Conservation (phyloP, 176 grass and related monocot genomes). For the Carex cristatella region DNA sequence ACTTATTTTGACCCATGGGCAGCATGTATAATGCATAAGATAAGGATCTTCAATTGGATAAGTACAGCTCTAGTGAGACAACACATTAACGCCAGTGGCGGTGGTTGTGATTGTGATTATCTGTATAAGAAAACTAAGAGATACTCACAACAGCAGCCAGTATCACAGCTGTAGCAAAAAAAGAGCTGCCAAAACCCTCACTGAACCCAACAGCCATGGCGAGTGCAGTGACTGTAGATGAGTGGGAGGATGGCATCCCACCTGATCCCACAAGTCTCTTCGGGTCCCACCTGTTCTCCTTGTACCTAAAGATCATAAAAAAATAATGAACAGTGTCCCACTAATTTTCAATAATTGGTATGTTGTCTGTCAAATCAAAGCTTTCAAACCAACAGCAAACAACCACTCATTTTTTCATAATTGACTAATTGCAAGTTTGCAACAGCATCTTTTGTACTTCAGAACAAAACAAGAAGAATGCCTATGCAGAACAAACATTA, state of each 20-base stretch:
- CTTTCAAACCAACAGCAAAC: not conserved
- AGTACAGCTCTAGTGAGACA: not conserved
- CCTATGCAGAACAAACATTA: not conserved
- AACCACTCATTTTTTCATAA: not conserved
- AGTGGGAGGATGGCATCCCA: slow-evolving; percentile 96
- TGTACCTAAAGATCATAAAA: slow-evolving; percentile 54
- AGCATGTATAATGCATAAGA: not conserved
- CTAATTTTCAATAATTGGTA: not conserved
- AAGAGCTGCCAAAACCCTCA: slow-evolving; percentile 59
- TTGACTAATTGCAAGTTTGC: not conserved
- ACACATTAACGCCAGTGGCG: not conserved
- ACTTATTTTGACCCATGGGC: not conserved
- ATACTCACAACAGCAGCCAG: slow-evolving; percentile 73
- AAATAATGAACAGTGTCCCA: slow-evolving; percentile 3
- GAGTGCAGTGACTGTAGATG: slow-evolving; percentile 74
- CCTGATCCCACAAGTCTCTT: slow-evolving; percentile 77
- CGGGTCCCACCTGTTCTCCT: slow-evolving; percentile 88
- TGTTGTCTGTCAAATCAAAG: not conserved
- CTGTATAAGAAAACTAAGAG: not conserved
- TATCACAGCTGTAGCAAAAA: slow-evolving; percentile 66
- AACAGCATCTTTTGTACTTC: not conserved
- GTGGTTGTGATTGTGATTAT: not conserved
- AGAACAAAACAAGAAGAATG: not conserved
- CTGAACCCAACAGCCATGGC: slow-evolving; percentile 69
- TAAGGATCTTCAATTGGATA: not conserved